These are phyloP conservation scores for Paramecium sonneborni DNA, from an alignment of 73 alveolate genomes.

Conservation along the genomic window DNA sequence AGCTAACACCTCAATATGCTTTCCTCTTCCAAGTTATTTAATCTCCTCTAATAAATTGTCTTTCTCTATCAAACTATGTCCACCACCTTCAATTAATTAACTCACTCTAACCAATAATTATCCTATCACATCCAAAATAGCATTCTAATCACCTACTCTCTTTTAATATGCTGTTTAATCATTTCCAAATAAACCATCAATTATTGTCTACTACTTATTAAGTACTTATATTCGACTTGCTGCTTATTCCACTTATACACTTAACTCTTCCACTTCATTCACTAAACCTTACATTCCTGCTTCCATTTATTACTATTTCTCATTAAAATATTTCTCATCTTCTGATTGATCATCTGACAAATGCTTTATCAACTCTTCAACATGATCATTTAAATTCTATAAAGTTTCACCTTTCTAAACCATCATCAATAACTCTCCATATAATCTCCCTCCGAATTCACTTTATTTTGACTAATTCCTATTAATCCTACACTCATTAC, in stretches of 20 bases:
- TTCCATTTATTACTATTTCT: neutral
- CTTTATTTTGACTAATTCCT: neutral
- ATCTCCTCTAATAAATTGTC: slow-evolving; percentile 8
- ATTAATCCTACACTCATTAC: neutral
- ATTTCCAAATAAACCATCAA: slow-evolving; percentile 30
- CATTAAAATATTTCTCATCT: neutral
- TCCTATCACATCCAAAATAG: neutral
- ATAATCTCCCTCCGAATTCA: slow-evolving; percentile 23
- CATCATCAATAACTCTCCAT: neutral
- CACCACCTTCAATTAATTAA: neutral
- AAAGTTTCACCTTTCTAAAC: slow-evolving; percentile 14
- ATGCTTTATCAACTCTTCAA: slow-evolving; percentile 15
- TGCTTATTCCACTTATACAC: neutral
- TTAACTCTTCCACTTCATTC: neutral
- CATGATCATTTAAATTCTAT: slow-evolving; percentile 1
- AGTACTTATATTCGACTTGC: neutral
- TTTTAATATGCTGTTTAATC: neutral
- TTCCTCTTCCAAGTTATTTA: slow-evolving; percentile 43
- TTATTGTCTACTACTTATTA: neutral
- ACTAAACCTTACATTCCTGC: neutral
- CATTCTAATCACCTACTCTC: slow-evolving; percentile 17
- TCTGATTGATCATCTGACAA: neutral
- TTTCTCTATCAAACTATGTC: slow-evolving; percentile 38
- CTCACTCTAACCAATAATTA: neutral
- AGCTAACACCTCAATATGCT: slow-evolving; percentile 42